Conservation (phyloP, 176 grass and related monocot species). For the Oryza longistaminata region DNA sequence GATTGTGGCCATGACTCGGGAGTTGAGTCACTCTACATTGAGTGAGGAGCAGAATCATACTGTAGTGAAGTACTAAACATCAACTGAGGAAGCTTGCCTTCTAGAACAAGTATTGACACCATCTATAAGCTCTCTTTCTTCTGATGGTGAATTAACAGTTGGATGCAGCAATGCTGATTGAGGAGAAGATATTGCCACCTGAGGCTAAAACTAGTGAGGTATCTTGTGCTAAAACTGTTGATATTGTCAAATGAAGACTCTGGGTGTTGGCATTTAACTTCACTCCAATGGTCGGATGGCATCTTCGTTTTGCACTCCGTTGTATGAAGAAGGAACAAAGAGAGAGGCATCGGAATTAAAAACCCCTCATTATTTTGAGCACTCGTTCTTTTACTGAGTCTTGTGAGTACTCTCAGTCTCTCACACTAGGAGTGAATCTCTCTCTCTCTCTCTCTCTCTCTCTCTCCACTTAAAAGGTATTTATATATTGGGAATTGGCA, state of each 20-base stretch:
- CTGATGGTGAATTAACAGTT: background rate
- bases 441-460: background rate
- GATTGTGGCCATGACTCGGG: constrained; percentile 76
- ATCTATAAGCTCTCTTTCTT: constrained; percentile 1
- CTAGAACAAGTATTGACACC: background rate
- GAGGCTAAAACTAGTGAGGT: background rate
- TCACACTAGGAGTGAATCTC: background rate
- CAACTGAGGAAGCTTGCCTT: background rate
- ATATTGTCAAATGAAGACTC: background rate
- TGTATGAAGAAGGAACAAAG: background rate
- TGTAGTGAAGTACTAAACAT: background rate
- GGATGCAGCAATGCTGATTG: background rate
- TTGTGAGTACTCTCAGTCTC: background rate
- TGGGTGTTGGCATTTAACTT: constrained; percentile 5
- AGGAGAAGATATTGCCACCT: background rate
- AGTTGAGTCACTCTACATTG: constrained; percentile 87
- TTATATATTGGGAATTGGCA: constrained; percentile 11
- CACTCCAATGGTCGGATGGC: background rate
- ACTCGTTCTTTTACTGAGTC: background rate
- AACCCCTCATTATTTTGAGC: background rate
- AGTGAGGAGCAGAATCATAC: constrained; percentile 38
- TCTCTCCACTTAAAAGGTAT: constrained; percentile 5
- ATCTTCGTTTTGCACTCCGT: background rate
- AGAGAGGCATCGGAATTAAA: background rate
- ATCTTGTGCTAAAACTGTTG: background rate